phyloP scores from a whole-genome alignment of 2,329 filamentous ascomycete species.

The Xylaria sp. region DNA sequence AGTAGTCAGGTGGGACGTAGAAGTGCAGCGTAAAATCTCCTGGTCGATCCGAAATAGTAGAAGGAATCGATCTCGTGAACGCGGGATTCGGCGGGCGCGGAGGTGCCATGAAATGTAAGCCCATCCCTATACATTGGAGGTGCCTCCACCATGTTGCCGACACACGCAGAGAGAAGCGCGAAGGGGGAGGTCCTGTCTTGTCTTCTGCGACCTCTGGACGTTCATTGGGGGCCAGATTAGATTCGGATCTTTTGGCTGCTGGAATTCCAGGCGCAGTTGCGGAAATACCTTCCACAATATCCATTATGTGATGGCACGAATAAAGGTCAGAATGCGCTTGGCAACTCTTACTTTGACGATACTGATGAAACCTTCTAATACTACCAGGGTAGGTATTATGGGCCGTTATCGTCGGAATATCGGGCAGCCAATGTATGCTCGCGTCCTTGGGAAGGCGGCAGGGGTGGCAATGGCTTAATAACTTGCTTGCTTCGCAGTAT shows the following conservation, averaged over 20 bases:
- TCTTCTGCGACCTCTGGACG: constrained; percentile 42
- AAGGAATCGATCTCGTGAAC: constrained; percentile 67
- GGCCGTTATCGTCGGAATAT: constrained; percentile 3
- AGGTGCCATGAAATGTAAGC: constrained; percentile 70
- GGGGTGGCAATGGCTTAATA: not conserved
- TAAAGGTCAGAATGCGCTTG: not conserved
- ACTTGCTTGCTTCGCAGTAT: not conserved
- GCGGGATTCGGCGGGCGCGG: constrained; percentile 69
- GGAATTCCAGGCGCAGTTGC: constrained; percentile 14
- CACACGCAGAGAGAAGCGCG: constrained; percentile 69
- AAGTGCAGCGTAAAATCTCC: constrained; percentile 55
- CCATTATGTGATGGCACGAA: constrained; percentile 35
- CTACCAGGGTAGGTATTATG: not conserved
- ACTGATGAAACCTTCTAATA: not conserved
- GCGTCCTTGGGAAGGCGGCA: not conserved
- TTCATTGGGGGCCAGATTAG: constrained; percentile 34
- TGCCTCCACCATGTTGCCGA: constrained; percentile 74
- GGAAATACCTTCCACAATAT: constrained; percentile 33
- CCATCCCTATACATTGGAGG: constrained; percentile 76
- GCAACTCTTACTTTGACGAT: not conserved
- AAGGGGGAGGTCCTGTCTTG: constrained; percentile 49
- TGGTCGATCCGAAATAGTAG: constrained; percentile 51
- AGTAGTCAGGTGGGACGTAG: constrained; percentile 56
- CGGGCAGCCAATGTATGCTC: not conserved
- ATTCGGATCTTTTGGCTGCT: constrained; percentile 11